Evolutionary conservation across 768 basidiomycete species (phyloP), one percentile per base, ranked within the genome.

Genomic region (Phylloporus sp.): DNA sequence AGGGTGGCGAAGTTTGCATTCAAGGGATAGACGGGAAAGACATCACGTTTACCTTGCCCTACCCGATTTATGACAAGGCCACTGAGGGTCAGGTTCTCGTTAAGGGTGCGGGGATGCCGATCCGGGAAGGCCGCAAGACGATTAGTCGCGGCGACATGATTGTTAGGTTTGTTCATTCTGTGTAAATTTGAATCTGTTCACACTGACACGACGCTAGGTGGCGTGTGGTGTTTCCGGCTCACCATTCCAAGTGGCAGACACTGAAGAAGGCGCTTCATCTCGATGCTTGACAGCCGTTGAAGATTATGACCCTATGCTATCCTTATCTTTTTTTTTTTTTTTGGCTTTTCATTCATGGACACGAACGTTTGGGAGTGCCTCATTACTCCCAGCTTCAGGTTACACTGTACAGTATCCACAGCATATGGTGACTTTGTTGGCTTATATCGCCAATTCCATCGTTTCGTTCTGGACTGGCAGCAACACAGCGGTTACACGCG

Each of bases 21-120:
- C 67, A 70, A 35, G 83, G 82, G 2, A 70, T 88, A 53, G 80
- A 85, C 52, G 81, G 81, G n/a, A 70, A 80, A 55, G 72, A 76
- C 35, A 70, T 82, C 35, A 63, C 66, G 4, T 67, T 85, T 38
- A 64, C 69, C 31, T 75, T 86, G 49, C 80, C 84, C 50, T 77
- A 77, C 55, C 74, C 78, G 36, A 72, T 77, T 57, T 64, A 70
- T 46, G 77, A 79, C 56, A 74, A 74, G 58, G 70, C 68, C 5
- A 68, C 79, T 48, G 76, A 73, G 46, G 83, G 81, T 15, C 73
- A 76, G 52, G 65, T 75, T 38, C 70, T 75, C 35, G 69, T 84
- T 48, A 72, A 72, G 59, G 83, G 80, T 36, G 81, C 79, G 47
- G 86, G 86, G n/a, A 88, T 88, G 86, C 84, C 84, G 35, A 71